Percentiles rank a stretch among this genome's conserved stretches.
phyloP scores from a whole-genome alignment of 2,329 filamentous ascomycete genomes.

The Paecilomyces variotii region DNA sequence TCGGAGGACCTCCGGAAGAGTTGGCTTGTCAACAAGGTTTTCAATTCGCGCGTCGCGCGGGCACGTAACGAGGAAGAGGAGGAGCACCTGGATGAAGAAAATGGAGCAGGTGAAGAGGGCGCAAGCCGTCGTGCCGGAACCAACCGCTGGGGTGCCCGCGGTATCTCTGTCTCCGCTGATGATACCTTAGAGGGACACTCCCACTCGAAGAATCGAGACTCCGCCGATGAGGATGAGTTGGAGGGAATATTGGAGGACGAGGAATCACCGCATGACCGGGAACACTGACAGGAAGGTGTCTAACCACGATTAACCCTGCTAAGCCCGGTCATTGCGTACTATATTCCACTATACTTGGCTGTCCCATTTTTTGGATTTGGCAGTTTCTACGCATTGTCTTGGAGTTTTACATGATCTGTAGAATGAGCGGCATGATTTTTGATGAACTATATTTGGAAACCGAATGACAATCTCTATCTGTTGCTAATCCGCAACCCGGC shows the following conservation, averaged over 20 bases:
- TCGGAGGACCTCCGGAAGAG: constrained; percentile 78
- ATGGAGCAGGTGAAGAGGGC: constrained; percentile 16
- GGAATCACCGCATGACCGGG: constrained; percentile 2
- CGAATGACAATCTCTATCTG: background rate
- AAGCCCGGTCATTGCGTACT: background rate
- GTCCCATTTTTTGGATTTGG: background rate
- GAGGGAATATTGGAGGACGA: constrained; percentile 17
- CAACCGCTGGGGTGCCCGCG: constrained; percentile 50
- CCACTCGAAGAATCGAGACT: constrained; percentile 5
- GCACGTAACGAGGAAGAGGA: constrained; percentile 30
- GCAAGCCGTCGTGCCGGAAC: constrained; percentile 16
- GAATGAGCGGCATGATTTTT: background rate
- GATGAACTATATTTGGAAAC: background rate
- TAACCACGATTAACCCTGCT: background rate
- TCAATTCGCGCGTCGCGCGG: constrained; percentile 44
- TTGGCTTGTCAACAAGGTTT: constrained; percentile 72
- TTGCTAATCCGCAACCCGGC: background rate
- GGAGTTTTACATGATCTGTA: background rate
- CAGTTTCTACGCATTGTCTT: background rate
- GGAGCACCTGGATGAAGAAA: constrained; percentile 25
- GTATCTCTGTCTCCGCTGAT: constrained; percentile 54
- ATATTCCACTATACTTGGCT: background rate
- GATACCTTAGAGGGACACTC: constrained; percentile 35
- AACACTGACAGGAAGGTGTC: background rate
- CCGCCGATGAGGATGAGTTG: constrained; percentile 6